Evolutionary conservation across 371 early-diverging fungal genomes (phyloP).

Genomic region (Apophysomyces elegans): DNA sequence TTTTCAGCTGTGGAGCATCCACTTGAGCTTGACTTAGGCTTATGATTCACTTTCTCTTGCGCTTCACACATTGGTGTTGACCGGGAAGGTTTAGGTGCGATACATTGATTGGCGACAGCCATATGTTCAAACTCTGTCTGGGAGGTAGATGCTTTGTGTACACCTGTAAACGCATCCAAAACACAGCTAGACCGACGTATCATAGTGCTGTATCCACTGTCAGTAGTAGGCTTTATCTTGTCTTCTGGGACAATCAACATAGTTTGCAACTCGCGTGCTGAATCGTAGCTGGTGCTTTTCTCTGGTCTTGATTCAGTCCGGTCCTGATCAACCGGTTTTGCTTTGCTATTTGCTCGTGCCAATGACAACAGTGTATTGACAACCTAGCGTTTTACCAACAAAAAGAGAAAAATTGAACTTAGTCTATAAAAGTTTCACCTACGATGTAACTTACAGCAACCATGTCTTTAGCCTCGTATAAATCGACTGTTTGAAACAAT

Average conservation of each 20-base stretch:
- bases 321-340: not conserved
- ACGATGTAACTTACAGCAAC: slow-evolving; percentile 52
- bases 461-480: slow-evolving; percentile 89
- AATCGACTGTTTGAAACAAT: slow-evolving; percentile 88
- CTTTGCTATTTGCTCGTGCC: slow-evolving; percentile 18
- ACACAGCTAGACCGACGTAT: slow-evolving; percentile 9
- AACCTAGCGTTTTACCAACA: slow-evolving; percentile 12
- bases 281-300: not conserved
- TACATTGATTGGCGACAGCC: not conserved
- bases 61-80: slow-evolving; percentile 15
- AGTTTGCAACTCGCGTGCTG: not conserved
- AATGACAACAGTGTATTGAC: slow-evolving; percentile 30
- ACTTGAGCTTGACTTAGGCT: not conserved
- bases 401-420: not conserved
- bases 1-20: not conserved
- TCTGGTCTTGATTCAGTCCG: not conserved
- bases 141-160: not conserved
- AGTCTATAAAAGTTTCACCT: not conserved
- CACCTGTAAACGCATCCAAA: not conserved
- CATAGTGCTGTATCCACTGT: slow-evolving; percentile 32
- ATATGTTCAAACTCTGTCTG: slow-evolving; percentile 6
- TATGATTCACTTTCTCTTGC: not conserved
- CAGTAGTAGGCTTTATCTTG: slow-evolving; percentile 16
- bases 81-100: slow-evolving; percentile 9
- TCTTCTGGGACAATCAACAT: not conserved